Evolutionary conservation across 139 green algal species (phyloP).

Genomic region (Chlorella sp.): DNA sequence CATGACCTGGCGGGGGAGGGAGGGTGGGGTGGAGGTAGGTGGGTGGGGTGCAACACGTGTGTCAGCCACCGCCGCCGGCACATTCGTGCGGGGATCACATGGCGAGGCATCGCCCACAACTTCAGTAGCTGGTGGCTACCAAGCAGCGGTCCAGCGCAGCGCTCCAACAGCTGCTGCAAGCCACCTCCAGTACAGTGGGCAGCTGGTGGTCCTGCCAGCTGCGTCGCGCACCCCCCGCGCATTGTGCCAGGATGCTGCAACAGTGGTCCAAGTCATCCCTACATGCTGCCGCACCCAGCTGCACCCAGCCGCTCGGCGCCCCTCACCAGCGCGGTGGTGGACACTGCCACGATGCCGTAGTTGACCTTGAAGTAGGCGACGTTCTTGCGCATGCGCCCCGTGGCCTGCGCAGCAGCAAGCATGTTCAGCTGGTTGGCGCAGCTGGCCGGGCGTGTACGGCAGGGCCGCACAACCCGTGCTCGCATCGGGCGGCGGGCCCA

Average conservation of each 20-base stretch:
- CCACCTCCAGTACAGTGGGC: background rate
- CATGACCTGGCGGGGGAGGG: constrained; percentile 47
- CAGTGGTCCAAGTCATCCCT: background rate
- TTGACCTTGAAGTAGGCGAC: constrained; percentile 92
- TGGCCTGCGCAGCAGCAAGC: constrained; percentile 59
- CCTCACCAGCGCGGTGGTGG: constrained; percentile 70
- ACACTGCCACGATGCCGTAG: constrained; percentile 83
- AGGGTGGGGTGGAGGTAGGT: background rate
- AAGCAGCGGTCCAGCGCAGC: background rate
- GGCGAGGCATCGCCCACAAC: no score
- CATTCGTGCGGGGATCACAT: no score
- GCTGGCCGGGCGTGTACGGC: background rate
- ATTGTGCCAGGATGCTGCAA: background rate
- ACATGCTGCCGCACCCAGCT: background rate
- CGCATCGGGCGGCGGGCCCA: no score
- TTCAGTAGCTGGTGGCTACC: no score
- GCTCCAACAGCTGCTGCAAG: background rate
- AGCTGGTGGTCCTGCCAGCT: no score
- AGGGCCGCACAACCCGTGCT: background rate
- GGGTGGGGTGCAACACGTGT: no score
- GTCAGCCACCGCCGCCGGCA: no score
- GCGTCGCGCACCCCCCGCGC: background rate
- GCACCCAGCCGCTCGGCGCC: no score
- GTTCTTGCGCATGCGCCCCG: constrained; percentile 85
- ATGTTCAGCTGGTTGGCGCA: background rate